Conservation (phyloP, 2,329 filamentous ascomycete genomes). For the Monascus ruber region DNA sequence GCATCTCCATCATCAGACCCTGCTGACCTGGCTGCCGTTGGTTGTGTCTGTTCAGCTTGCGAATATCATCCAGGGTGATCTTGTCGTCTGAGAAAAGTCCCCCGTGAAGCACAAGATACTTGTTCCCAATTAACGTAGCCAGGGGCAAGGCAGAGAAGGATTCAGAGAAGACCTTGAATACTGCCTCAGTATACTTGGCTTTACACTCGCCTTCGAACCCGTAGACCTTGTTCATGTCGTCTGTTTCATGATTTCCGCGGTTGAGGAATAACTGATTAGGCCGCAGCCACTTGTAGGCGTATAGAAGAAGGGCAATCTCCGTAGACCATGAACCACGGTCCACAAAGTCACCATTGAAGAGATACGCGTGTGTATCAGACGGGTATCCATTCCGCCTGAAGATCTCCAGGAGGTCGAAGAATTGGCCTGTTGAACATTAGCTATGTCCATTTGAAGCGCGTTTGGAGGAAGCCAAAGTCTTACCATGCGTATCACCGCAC, state of each 20-base stretch:
- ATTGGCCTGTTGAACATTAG: constrained; percentile 57
- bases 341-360: constrained; percentile 98
- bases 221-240: constrained; percentile 98
- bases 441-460: neutral
- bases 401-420: constrained; percentile 92
- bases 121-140: constrained; percentile 80
- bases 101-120: constrained; percentile 86
- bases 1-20: constrained; percentile 99
- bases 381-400: constrained; percentile 85
- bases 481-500: constrained; percentile 93
- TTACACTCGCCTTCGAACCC: constrained; percentile 98
- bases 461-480: constrained; percentile 13
- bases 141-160: constrained; percentile 90
- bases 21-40: constrained; percentile 88
- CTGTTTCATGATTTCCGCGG: constrained; percentile 95
- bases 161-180: constrained; percentile 96
- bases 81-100: constrained; percentile 93
- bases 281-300: constrained; percentile 92
- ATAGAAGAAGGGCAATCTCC: constrained; percentile 88
- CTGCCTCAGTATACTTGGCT: constrained; percentile 90
- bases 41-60: constrained; percentile 79
- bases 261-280: constrained; percentile 88
- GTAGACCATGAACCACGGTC: constrained; percentile 96
- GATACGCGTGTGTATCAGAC: constrained; percentile 75
- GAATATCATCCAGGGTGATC: constrained; percentile 81